Evolutionary conservation across 2,329 filamentous ascomycete species (phyloP), one percentile per base, ranked within the genome.

Genomic region (Monosporascus sp.): DNA sequence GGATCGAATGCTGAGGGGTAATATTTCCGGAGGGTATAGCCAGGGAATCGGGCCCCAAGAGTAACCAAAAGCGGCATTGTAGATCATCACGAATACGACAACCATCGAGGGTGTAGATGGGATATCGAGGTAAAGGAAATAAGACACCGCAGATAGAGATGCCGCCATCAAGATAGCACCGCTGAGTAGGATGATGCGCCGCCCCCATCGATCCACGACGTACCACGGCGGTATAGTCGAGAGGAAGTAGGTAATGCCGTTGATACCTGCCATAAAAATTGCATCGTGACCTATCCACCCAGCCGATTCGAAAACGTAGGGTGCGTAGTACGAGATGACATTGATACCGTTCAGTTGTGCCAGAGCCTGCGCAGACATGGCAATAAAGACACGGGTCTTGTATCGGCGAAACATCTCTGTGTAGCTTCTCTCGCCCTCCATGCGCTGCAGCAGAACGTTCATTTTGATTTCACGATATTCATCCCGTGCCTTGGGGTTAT

Each of bases 391-490:
- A 50, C 94, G 90, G 64, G 88, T 94, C 67, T 81, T 83, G 76
- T 97, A 97, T 57, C 90, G 85, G 65, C 82, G 86, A 78, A 97
- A 99, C 94, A 99, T 99, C 57, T 97, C 94, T 39, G 72, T 63
- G 70, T 97, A 99, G 0, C 89, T 85, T 61, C 94, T 83, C 74
- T 97, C 94, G 62, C 94, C 94, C 73, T 99, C 94, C 73, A 96
- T 91, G 49, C 94, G 89, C 70, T 93, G 86, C 24, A 97, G 77
- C 36, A 99, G 81, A 31, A 99, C 94, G 64, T 93, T 86, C 90
- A 97, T 96, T 77, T 99, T 99, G 76, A 99, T 99, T 66, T 97
- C 94, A 63, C 93, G 89, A 72, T 95, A 99, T 71, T 99, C 94
- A 52, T 97, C 92, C 54, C 92, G 85, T 2, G 94, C 94, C 71